phyloP scores from a whole-genome alignment of 2,329 filamentous ascomycete species.

The Pseudovirgaria hyperparasitica region DNA sequence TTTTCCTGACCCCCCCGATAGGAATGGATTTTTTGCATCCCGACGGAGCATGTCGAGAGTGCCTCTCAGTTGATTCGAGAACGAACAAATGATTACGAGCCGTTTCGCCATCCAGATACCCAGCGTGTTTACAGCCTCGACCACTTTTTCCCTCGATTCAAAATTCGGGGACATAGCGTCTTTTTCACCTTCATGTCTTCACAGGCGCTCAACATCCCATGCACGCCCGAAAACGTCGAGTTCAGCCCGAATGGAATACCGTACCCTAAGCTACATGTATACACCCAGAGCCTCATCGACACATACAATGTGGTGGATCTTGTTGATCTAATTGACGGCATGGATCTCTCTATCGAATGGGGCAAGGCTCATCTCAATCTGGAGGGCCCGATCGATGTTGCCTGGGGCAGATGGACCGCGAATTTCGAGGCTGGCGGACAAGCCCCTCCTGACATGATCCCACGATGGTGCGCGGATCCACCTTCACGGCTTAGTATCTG shows the following conservation, averaged over 20 bases:
- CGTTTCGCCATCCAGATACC: too few relatives aligned
- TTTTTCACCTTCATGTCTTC: conserved; percentile 1
- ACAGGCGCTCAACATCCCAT: conserved; percentile 2
- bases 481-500: conserved; percentile 5
- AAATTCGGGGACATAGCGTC: not conserved
- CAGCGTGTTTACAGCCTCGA: too few relatives aligned
- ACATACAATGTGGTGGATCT: conserved; percentile 7
- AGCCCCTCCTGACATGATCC: not conserved
- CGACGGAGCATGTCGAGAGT: too few relatives aligned
- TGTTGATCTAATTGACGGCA: conserved; percentile 11
- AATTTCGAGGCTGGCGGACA: not conserved
- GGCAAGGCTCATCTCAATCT: conserved; percentile 10
- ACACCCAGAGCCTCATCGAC: conserved; percentile 12
- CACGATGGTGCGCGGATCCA: conserved; percentile 2
- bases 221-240: conserved; percentile 6
- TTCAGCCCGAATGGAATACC: conserved; percentile 5
- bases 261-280: not conserved
- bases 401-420: conserved; percentile 6
- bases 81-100: too few relatives aligned
- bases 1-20: too few relatives aligned
- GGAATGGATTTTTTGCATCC: too few relatives aligned
- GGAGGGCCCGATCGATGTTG: conserved; percentile 6
- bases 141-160: conserved; percentile 1
- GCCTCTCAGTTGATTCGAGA: too few relatives aligned
- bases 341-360: conserved; percentile 10